Percentiles rank a stretch among this genome's conserved stretches.
Conservation (phyloP, 495 filamentous ascomycete genomes). For the Letharia columbiana region DNA sequence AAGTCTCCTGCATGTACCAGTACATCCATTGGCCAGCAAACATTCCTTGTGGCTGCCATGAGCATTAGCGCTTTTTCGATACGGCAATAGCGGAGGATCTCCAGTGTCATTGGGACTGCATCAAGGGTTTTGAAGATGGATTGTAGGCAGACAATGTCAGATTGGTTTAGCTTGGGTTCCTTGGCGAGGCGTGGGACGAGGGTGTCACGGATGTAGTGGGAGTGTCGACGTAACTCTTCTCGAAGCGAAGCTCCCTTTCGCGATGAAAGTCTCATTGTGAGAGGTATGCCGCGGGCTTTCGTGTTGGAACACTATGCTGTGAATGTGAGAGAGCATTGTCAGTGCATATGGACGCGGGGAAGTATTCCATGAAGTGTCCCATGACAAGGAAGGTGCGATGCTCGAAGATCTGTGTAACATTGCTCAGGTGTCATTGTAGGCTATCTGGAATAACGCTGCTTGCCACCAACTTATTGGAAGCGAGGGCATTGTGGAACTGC, state of each 20-base stretch:
- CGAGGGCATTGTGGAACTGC: not conserved
- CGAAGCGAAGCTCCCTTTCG: not conserved
- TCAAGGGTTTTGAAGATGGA: constrained; percentile 16
- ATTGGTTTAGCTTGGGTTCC: not conserved
- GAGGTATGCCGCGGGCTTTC: not conserved
- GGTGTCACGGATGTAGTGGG: constrained; percentile 22
- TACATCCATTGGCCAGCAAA: constrained; percentile 20
- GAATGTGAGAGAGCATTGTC: not conserved
- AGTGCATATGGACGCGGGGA: not conserved
- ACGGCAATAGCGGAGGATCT: constrained; percentile 20
- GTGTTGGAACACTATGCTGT: not conserved
- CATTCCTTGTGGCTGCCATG: constrained; percentile 8
- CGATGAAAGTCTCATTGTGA: not conserved
- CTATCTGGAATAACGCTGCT: not conserved
- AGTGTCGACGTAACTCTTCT: constrained; percentile 16
- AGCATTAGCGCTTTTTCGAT: constrained; percentile 23
- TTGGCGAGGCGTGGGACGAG: constrained; percentile 16
- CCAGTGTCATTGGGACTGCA: constrained; percentile 16
- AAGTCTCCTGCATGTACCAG: constrained; percentile 16
- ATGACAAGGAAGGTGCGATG: constrained; percentile 4
- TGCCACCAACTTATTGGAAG: not conserved
- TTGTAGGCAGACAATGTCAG: constrained; percentile 5
- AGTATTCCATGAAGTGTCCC: not conserved
- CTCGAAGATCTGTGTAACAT: not conserved
- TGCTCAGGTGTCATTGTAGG: not conserved